A percentile compares a stretch with the other conserved stretches of the same genome.
Evolutionary conservation across 2,329 filamentous ascomycete genomes (phyloP).

Genomic region (Hawksworthiomyces lignivorus): DNA sequence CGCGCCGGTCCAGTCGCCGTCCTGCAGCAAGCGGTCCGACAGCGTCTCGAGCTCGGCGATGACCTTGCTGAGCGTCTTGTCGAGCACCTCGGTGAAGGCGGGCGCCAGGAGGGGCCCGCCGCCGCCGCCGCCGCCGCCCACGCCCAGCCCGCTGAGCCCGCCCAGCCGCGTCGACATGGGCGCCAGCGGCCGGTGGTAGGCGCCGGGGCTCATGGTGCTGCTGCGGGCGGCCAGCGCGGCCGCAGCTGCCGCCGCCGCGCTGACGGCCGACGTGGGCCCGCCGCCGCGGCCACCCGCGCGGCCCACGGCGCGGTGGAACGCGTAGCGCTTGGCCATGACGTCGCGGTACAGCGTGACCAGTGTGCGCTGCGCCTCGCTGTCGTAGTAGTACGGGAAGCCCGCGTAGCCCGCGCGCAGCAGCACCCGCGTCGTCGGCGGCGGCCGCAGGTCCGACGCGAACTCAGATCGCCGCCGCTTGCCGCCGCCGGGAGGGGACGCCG

Average conservation of each 20-base stretch:
- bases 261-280: not conserved
- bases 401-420: slow-evolving; percentile 5
- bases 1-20: slow-evolving; percentile 12
- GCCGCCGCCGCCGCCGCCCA: not conserved
- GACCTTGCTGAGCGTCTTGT: slow-evolving; percentile 9
- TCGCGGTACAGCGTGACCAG: slow-evolving; percentile 11
- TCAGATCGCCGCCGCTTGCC: slow-evolving; percentile 13
- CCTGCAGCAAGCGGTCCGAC: slow-evolving; percentile 14
- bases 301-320: slow-evolving; percentile 13
- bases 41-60: slow-evolving; percentile 14
- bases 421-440: slow-evolving; percentile 10
- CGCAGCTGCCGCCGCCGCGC: not conserved
- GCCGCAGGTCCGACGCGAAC: slow-evolving; percentile 12
- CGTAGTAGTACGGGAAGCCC: slow-evolving; percentile 13
- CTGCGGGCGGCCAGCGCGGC: not conserved
- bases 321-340: slow-evolving; percentile 12
- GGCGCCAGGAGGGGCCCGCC: not conserved
- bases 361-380: slow-evolving; percentile 7
- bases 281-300: not conserved
- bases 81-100: slow-evolving; percentile 8
- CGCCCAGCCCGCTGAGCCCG: not conserved
- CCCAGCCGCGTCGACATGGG: not conserved
- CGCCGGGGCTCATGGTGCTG: not conserved
- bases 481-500: slow-evolving; percentile 7
- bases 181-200: not conserved